Evolutionary conservation across 2,329 filamentous ascomycete species (phyloP).

Genomic region (Colletotrichum horii): DNA sequence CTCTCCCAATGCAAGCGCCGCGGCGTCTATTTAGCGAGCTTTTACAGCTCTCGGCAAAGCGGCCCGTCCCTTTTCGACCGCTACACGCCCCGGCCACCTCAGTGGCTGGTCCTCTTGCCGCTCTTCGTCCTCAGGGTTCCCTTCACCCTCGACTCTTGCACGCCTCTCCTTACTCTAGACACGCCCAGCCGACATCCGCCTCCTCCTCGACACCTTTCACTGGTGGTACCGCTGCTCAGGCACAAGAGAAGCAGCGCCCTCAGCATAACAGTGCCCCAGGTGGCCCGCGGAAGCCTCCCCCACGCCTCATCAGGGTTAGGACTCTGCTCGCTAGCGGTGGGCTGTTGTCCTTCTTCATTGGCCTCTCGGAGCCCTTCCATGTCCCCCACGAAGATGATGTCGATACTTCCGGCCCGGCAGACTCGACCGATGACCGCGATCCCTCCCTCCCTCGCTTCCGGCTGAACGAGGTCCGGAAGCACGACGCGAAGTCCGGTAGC

Average conservation of each 20-base stretch:
- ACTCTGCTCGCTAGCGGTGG: constrained; percentile 23
- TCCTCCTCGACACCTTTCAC: neutral
- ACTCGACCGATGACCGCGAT: constrained; percentile 35
- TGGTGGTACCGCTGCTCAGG: neutral
- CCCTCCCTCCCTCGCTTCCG: constrained; percentile 53
- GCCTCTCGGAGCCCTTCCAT: constrained; percentile 19
- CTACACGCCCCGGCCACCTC: neutral
- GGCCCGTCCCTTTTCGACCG: constrained; percentile 10
- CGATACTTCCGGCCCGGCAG: neutral
- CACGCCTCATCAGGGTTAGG: constrained; percentile 1
- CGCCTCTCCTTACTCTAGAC: constrained; percentile 6
- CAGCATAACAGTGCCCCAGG: neutral
- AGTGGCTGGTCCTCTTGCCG: neutral
- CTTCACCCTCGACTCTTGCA: neutral
- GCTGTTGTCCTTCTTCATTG: constrained; percentile 19
- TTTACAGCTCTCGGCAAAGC: constrained; percentile 10
- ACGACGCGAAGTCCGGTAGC: constrained; percentile 54
- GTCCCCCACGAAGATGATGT: constrained; percentile 2
- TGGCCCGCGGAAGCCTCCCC: neutral
- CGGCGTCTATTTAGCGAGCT: constrained; percentile 21
- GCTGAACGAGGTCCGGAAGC: constrained; percentile 56
- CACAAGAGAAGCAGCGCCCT: neutral
- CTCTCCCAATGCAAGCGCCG: constrained; percentile 16
- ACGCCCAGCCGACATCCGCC: constrained; percentile 13
- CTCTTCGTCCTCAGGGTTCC: neutral